Conservation (phyloP, 305 asterid species). For the Solanum aculeatissimum region DNA sequence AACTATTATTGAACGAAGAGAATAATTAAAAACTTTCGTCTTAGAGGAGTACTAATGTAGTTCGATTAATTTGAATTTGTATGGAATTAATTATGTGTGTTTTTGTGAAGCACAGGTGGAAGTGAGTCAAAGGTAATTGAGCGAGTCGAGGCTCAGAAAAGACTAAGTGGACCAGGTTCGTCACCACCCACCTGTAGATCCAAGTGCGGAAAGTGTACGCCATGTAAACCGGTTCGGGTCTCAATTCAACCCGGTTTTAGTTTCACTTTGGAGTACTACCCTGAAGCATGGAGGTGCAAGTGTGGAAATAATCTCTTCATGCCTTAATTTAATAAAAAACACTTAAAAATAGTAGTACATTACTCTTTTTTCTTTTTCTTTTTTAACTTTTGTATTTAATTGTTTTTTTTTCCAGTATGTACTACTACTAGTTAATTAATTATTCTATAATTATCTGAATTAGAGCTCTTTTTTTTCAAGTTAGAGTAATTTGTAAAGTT, state of each 20-base stretch:
- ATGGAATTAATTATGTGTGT: neutral
- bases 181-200: slow-evolving; percentile 77
- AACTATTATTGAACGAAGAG: too few relatives aligned
- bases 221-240: slow-evolving; percentile 71
- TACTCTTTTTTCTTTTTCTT: neutral
- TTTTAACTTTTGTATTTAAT: neutral
- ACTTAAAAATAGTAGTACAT: neutral
- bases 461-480: neutral
- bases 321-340: slow-evolving; percentile 21
- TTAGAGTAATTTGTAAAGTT: neutral
- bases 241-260: slow-evolving; percentile 68
- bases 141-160: slow-evolving; percentile 23
- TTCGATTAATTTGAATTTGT: neutral
- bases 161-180: slow-evolving; percentile 63
- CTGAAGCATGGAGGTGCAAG: slow-evolving; percentile 92
- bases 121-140: slow-evolving; percentile 6
- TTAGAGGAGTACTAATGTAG: too few relatives aligned
- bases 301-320: slow-evolving; percentile 65
- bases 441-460: neutral
- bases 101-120: neutral
- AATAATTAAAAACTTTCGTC: too few relatives aligned
- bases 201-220: slow-evolving; percentile 61
- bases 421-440: neutral
- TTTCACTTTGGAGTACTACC: slow-evolving; percentile 68
- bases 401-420: neutral